Conservation (phyloP, 164 flowering plant species). For the Magnolia sinica region DNA sequence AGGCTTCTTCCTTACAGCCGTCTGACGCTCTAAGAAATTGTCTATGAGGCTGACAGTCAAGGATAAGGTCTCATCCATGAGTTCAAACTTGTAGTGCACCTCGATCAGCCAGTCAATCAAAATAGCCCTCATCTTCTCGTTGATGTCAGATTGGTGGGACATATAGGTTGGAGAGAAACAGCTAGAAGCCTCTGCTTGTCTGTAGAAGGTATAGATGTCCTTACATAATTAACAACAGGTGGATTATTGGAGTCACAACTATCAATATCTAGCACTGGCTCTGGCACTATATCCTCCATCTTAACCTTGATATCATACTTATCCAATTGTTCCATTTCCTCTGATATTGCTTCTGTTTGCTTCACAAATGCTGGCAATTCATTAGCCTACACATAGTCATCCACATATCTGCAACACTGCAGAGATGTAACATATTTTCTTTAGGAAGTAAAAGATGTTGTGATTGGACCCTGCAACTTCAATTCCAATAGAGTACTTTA, state of each 20-base stretch:
- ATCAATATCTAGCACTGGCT: slow-evolving; percentile 61
- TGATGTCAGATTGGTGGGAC: slow-evolving; percentile 17
- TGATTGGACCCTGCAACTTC: too few relatives aligned
- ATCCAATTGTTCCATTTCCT: slow-evolving; percentile 60
- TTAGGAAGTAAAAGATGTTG: neutral
- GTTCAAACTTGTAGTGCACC: slow-evolving; percentile 90
- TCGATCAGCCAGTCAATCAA: slow-evolving; percentile 93
- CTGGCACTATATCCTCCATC: slow-evolving; percentile 66
- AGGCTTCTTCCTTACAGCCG: slow-evolving; percentile 66
- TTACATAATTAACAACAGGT: slow-evolving; percentile 83
- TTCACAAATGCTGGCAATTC: slow-evolving; percentile 67
- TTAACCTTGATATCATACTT: slow-evolving; percentile 38
- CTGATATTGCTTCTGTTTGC: slow-evolving; percentile 71
- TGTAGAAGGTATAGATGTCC: slow-evolving; percentile 59
- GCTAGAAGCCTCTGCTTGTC: slow-evolving; percentile 57
- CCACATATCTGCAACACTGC: slow-evolving; percentile 38
- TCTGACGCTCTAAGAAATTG: slow-evolving; percentile 58
- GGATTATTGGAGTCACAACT: slow-evolving; percentile 53
- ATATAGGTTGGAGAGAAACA: slow-evolving; percentile 62
- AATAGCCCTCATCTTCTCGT: slow-evolving; percentile 79
- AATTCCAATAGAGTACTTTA: too few relatives aligned
- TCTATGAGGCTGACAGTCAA: slow-evolving; percentile 76
- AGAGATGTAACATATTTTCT: slow-evolving; percentile 26
- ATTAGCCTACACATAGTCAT: slow-evolving; percentile 25
- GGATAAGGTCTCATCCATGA: slow-evolving; percentile 80